Evolutionary conservation across 2,329 filamentous ascomycete genomes (phyloP), one percentile per base, ranked within the genome.

Genomic region (Sporothrix mexicana): DNA sequence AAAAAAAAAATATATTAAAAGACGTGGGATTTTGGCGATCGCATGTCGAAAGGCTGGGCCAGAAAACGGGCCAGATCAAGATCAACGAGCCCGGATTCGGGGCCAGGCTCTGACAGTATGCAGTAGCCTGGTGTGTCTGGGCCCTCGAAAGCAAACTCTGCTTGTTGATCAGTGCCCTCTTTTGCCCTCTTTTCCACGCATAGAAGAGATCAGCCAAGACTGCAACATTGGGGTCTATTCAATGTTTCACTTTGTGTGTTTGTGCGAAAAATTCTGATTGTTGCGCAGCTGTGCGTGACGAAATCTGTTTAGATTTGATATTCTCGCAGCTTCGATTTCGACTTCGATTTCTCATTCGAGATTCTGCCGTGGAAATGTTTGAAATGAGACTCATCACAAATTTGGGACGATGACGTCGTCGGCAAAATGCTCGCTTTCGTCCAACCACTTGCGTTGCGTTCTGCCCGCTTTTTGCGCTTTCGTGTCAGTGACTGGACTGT

Each of bases 391-490:
- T 57, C 2, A 51, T 53, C 51, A n/a, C 68, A 59, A 59, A 5
- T 59, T 47, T 20, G 68, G 68, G 43, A 30, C 20, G 57, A 70
- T 68, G 70, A 72, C 61, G 70, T 67, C 70, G 70, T 67, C 70
- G 70, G 61, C 62, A 61, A 72, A 72, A 49, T 72, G 61, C 61
- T 72, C 70, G 70, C 70, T 72, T 59, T 41, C 47, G 25, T n/a
- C 43, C 41, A 17, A 23, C 36, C 51, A 36, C 41, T 61, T 13
- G n/a, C 41, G 47, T n/a, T 59, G n/a, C 17, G 41, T 20, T 20
- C n/a, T 20, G 20, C 20, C 55, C 15, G 6, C 47, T n/a, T 3
- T 8, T 71, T 53, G 23, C 20, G 47, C 59, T 36, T 20, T 57
- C 25, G n/a, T 47, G 5, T n/a, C 17, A 45, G 36, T 41, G 30